These are phyloP conservation scores for Xylaria nigripes DNA, from an alignment of 495 filamentous ascomycete genomes.

Conservation along the genomic window DNA sequence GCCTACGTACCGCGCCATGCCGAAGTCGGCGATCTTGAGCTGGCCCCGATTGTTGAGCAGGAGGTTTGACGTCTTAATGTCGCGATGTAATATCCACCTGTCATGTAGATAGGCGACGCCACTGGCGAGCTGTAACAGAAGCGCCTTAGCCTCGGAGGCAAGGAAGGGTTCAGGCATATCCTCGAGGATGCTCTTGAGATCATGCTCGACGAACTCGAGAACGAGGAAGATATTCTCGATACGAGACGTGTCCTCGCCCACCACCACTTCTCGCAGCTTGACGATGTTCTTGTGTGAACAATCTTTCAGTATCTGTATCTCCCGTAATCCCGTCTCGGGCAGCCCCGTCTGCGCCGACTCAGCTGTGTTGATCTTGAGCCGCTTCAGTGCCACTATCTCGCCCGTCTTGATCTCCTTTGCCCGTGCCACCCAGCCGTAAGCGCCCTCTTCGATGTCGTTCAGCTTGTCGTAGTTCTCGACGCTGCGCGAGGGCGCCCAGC, in stretches of 20 bases:
- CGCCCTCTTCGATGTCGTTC: conserved; percentile 95
- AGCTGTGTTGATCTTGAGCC: conserved; percentile 80
- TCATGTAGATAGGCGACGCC: conserved; percentile 81
- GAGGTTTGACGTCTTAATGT: conserved; percentile 94
- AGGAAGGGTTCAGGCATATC: conserved; percentile 93
- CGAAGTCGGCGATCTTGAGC: conserved; percentile 95
- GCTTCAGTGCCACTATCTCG: conserved; percentile 86
- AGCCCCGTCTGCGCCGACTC: conserved; percentile 61
- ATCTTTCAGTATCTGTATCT: conserved; percentile 56
- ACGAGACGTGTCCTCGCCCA: conserved; percentile 55
- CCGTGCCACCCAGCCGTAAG: conserved; percentile 89
- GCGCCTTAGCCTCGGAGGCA: conserved; percentile 84
- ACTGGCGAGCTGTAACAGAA: conserved; percentile 72
- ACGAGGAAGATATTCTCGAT: conserved; percentile 87
- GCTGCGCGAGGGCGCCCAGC: conserved; percentile 69
- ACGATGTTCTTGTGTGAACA: conserved; percentile 47
- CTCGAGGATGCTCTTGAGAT: conserved; percentile 87
- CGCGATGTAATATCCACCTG: conserved; percentile 91
- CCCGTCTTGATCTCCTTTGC: conserved; percentile 74
- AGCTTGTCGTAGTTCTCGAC: conserved; percentile 85
- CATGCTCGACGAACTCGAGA: conserved; percentile 97
- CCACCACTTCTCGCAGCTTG: conserved; percentile 73
- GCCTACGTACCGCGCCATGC: conserved; percentile 87
- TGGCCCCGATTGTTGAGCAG: conserved; percentile 92
- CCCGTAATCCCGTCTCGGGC: conserved; percentile 83